Percentiles rank a stretch among this genome's conserved stretches.
Evolutionary conservation across 1,284 basidiomycete genomes (phyloP).

Genomic region (Rhodotorula sp.): DNA sequence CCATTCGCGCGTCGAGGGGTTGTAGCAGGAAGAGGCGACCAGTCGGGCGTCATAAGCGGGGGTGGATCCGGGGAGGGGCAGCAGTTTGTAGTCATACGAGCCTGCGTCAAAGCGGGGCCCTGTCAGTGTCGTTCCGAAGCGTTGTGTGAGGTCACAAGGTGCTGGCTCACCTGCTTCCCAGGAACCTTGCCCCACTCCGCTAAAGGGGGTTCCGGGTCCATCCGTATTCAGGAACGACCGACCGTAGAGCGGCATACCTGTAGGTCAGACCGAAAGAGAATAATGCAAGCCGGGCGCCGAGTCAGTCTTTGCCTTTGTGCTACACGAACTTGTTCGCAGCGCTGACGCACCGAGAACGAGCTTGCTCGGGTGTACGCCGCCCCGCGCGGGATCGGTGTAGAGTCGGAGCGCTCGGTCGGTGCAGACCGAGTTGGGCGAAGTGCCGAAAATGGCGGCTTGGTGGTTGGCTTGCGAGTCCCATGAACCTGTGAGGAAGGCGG

Average conservation of each 20-base stretch:
- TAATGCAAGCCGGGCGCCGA: not conserved
- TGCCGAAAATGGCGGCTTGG: conserved; percentile 72
- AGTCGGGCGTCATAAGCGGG: conserved; percentile 69
- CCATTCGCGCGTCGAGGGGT: conserved; percentile 57
- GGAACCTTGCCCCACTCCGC: conserved; percentile 71
- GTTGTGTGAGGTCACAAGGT: not conserved
- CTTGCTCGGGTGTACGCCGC: conserved; percentile 69
- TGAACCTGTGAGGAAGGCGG: conserved; percentile 37
- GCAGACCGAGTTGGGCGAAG: conserved; percentile 57
- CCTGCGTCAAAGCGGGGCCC: not conserved
- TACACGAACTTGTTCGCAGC: not conserved
- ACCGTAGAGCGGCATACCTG: conserved; percentile 80
- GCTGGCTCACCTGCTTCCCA: conserved; percentile 54
- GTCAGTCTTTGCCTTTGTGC: not conserved
- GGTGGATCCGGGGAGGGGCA: conserved; percentile 63
- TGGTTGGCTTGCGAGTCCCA: conserved; percentile 60
- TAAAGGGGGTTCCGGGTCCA: conserved; percentile 73
- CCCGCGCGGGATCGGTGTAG: conserved; percentile 57
- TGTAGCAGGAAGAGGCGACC: conserved; percentile 76
- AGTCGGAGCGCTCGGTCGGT: conserved; percentile 70
- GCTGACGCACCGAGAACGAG: conserved; percentile 66
- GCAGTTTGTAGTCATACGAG: conserved; percentile 35
- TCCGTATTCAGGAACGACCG: conserved; percentile 75
- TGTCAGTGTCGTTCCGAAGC: not conserved
- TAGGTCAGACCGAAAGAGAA: not conserved